Base-by-base conservation (phyloP, 495 filamentous ascomycete species). In the Peziza echinospora region DNA sequence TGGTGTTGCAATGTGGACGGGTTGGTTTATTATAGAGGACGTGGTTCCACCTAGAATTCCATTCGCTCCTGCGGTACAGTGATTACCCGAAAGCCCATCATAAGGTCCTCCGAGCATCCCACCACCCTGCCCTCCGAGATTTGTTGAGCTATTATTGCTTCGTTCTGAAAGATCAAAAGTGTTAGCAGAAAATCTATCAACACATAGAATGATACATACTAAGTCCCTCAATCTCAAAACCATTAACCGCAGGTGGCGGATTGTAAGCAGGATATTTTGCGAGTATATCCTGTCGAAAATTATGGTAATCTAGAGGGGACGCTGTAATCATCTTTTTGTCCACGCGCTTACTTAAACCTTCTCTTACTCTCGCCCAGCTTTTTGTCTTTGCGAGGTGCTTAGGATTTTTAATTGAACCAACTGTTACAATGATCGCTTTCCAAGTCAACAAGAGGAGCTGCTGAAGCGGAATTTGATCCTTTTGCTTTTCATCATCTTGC, bases 251-350 rank as follows among this genome's bases (percentile, higher is more conserved):
- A 96, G 68, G 44, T 21, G 89, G 91, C 4, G 89, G 87, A 49
- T 85, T 77, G 61, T 96, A 97, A 4, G 91, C 80, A 5, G 89
- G 89, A 57, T 97, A 97, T 65, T 97, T 97, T 0, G 89, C 96
- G n/a, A 77, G 92, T 52, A 97, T 84, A 61, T 97, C 89, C 60
- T 96, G 87, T 22, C 91, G 77, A 58, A 97, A 97, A 10, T 83
- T 68, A 58, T 96, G 87, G 56, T 97, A 97, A 56, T 97, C 91
- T 8, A 97, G 67, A 10, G 91, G 89, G 8, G 86, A 93, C 5
- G 89, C 85, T 1, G 78, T 91, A 47, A 97, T 84, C 28, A 84
- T 62, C 61, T 61, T 63, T 48, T 68, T 71, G 25, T 68, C 64
- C n/a, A 56, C 56, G 24, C 63, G 59, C 1, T 49, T 47, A 28